phyloP scores from a whole-genome alignment of 2,329 filamentous ascomycete genomes.

The Teratosphaeria pseudoeucalypti region DNA sequence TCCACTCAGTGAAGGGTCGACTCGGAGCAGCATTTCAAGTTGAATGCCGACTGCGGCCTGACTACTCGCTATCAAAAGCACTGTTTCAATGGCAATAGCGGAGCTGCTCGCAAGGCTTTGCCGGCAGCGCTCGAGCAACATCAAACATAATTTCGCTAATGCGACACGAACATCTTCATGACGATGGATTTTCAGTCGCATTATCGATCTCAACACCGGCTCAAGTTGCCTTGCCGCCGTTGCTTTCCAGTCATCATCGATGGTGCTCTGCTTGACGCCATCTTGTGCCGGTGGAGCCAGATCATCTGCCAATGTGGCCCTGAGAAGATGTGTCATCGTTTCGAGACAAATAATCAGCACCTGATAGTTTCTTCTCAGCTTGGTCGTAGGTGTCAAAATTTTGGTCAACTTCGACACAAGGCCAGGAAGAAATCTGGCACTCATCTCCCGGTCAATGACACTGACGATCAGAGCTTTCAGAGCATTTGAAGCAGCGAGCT shows the following conservation, averaged over 20 bases:
- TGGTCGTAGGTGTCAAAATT: conserved; percentile 58
- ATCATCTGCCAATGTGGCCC: conserved; percentile 8
- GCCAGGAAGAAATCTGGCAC: conserved; percentile 80
- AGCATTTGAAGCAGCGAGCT: conserved; percentile 57
- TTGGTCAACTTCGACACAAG: conserved; percentile 74
- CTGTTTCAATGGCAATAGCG: conserved; percentile 66
- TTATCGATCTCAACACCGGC: conserved; percentile 65
- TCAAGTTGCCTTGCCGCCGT: conserved; percentile 75
- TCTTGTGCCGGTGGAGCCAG: background rate
- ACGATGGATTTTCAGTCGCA: conserved; percentile 64
- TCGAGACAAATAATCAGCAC: conserved; percentile 43
- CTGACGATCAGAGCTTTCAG: conserved; percentile 52
- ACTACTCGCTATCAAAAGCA: conserved; percentile 35
- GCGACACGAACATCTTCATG: conserved; percentile 57
- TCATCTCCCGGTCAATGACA: conserved; percentile 60
- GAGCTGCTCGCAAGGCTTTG: conserved; percentile 59
- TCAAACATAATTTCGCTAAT: conserved; percentile 61
- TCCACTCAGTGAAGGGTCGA: conserved; percentile 53
- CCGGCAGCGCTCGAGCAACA: conserved; percentile 68
- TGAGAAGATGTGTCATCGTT: conserved; percentile 13
- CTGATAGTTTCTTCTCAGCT: conserved; percentile 48
- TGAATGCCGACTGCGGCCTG: background rate
- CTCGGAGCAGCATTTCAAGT: conserved; percentile 46
- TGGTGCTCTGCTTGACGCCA: background rate
- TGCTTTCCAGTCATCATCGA: conserved; percentile 53